Percentiles rank a stretch among this genome's conserved stretches.
These are phyloP conservation scores for Trichoderma simmonsii DNA, from an alignment of 2,329 filamentous ascomycete genomes.

Conservation along the genomic window DNA sequence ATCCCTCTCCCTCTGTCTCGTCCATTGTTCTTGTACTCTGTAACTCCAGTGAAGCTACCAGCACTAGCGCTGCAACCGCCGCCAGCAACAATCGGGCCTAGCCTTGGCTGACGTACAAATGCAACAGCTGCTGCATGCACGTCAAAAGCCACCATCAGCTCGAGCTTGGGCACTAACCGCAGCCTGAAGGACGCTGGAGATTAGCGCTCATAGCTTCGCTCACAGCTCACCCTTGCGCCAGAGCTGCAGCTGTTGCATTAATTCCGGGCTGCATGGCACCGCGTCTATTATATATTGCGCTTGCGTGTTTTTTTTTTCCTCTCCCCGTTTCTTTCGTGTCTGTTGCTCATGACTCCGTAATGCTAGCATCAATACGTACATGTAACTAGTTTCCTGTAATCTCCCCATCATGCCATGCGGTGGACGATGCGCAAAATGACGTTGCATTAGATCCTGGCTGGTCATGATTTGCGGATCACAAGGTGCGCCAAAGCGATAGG, in stretches of 20 bases:
- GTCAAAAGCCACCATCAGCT: background rate
- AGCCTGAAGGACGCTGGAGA: background rate
- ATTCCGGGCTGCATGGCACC: background rate
- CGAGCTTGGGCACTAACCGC: background rate
- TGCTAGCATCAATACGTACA: background rate
- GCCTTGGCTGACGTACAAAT: conserved; percentile 2
- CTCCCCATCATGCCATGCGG: conserved; percentile 5
- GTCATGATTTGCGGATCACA: conserved; percentile 16
- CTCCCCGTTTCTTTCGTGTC: background rate
- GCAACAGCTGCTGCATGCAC: background rate
- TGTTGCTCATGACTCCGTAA: background rate
- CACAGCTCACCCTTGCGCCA: background rate
- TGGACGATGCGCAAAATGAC: conserved; percentile 15
- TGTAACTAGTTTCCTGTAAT: background rate
- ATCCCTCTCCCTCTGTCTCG: background rate
- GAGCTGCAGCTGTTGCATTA: background rate
- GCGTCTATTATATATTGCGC: background rate
- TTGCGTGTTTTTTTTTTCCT: background rate
- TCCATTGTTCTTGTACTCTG: background rate
- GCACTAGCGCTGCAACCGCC: background rate
- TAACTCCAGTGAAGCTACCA: background rate
- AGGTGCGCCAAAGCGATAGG: conserved; percentile 3
- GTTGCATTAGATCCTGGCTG: background rate
- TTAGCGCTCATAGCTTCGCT: background rate
- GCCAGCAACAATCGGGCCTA: background rate